phyloP scores from a whole-genome alignment of 75 land plant genomes.

The Adiantum capillusveneris region DNA sequence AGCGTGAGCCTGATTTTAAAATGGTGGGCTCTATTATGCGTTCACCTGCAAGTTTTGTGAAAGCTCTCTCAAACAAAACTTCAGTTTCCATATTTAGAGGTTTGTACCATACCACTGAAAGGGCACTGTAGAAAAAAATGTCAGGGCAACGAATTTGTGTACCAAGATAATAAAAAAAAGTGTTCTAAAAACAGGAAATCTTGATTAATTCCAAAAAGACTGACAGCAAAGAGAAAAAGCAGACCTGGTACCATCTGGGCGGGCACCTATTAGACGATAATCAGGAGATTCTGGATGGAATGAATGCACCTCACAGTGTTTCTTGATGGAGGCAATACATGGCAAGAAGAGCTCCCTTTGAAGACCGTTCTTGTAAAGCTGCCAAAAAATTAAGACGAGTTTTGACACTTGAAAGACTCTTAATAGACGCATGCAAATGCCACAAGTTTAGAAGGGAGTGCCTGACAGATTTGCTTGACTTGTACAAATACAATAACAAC shows the following conservation, averaged over 20 bases:
- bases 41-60: slow-evolving; percentile 21
- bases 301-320: slow-evolving; percentile 21
- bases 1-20: slow-evolving; percentile 21
- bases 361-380: slow-evolving; percentile 33
- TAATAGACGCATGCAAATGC: too few species aligned
- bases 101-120: slow-evolving; percentile 25
- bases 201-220: too few species aligned
- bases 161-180: too few species aligned
- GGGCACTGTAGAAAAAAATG: slow-evolving; percentile 15
- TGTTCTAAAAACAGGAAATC: neutral
- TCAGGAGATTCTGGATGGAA: slow-evolving; percentile 29
- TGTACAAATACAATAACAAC: too few species aligned
- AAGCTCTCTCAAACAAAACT: slow-evolving; percentile 9
- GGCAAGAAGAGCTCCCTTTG: slow-evolving; percentile 33
- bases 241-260: slow-evolving; percentile 33
- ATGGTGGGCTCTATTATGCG: slow-evolving; percentile 14
- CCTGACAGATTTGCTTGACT: too few species aligned
- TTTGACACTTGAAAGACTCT: too few species aligned
- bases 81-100: slow-evolving; percentile 18
- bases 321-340: slow-evolving; percentile 28
- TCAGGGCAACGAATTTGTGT: too few species aligned
- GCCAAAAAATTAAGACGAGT: slow-evolving; percentile 3
- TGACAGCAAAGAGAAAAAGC: neutral
- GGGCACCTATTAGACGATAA: slow-evolving; percentile 33
- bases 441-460: too few species aligned